Percentiles rank a stretch among this genome's conserved stretches.
Evolutionary conservation across 2,329 filamentous ascomycete genomes (phyloP).

Genomic region (Alternaria gaisen): DNA sequence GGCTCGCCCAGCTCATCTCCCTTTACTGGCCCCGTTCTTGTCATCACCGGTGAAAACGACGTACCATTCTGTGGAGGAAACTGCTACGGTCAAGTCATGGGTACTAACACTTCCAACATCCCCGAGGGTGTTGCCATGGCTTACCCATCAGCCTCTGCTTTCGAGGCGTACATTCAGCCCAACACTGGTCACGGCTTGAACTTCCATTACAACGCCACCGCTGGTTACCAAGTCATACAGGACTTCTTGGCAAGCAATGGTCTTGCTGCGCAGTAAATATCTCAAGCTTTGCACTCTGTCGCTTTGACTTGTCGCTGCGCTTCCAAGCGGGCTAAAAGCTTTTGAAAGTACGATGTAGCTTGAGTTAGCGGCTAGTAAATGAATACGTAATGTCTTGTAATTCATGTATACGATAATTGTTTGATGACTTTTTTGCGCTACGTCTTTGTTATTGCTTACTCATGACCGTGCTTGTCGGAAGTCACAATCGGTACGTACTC

Average conservation of each 20-base stretch:
- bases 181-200: conserved; percentile 60
- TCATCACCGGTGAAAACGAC: conserved; percentile 63
- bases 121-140: conserved; percentile 54
- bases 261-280: conserved; percentile 21
- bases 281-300: not conserved
- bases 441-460: not conserved
- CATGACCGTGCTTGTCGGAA: not conserved
- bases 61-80: conserved; percentile 71
- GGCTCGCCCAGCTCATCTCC: conserved; percentile 45
- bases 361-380: not conserved
- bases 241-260: conserved; percentile 45
- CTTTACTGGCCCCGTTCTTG: conserved; percentile 65
- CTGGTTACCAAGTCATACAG: conserved; percentile 51
- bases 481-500: not conserved
- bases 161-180: conserved; percentile 64
- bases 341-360: not conserved
- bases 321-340: not conserved
- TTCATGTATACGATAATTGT: not conserved
- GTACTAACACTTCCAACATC: conserved; percentile 54
- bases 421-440: not conserved
- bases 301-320: not conserved
- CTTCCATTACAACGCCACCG: conserved; percentile 55
- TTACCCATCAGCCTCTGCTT: conserved; percentile 59
- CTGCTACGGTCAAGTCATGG: conserved; percentile 56
- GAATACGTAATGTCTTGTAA: not conserved